A percentile compares a stretch with the other conserved stretches of the same genome.
phyloP scores from a whole-genome alignment of 2,329 filamentous ascomycete species.

The Elsinoe perseae region DNA sequence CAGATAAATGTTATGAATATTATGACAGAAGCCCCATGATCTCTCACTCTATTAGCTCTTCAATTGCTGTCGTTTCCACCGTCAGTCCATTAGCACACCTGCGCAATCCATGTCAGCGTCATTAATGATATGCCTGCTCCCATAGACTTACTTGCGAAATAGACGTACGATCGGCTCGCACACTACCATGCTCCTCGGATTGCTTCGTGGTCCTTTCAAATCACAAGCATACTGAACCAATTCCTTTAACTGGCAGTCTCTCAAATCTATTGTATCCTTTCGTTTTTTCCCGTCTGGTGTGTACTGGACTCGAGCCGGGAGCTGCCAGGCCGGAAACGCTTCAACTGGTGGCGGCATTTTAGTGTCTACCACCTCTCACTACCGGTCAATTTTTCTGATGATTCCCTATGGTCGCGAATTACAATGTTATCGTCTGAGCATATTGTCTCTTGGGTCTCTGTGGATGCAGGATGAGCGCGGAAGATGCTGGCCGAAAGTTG shows the following conservation, averaged over 20 bases:
- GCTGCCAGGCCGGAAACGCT: conserved; percentile 45
- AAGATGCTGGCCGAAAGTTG: conserved; percentile 46
- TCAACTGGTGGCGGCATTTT: conserved; percentile 51
- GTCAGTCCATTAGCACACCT: conserved; percentile 49
- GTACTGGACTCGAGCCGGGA: conserved; percentile 46
- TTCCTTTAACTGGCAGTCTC: conserved; percentile 50
- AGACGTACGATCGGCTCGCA: conserved; percentile 53
- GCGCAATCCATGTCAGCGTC: conserved; percentile 12
- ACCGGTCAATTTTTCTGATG: not conserved
- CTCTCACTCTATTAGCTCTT: conserved; percentile 12
- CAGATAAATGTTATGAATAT: conserved; percentile 1
- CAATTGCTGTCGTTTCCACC: conserved; percentile 49
- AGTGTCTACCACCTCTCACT: not conserved
- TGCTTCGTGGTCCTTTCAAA: conserved; percentile 38
- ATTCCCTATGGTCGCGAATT: not conserved
- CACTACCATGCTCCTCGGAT: conserved; percentile 37
- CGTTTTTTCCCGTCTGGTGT: conserved; percentile 45
- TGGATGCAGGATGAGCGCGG: conserved; percentile 30
- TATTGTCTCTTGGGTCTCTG: not conserved
- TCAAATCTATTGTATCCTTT: conserved; percentile 45
- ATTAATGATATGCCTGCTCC: conserved; percentile 17
- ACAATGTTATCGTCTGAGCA: not conserved
- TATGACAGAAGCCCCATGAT: not conserved
- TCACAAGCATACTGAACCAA: conserved; percentile 57
- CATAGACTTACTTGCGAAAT: conserved; percentile 47